phyloP scores from a whole-genome alignment of 2,329 filamentous ascomycete species.

The Alternaria gansuensis region DNA sequence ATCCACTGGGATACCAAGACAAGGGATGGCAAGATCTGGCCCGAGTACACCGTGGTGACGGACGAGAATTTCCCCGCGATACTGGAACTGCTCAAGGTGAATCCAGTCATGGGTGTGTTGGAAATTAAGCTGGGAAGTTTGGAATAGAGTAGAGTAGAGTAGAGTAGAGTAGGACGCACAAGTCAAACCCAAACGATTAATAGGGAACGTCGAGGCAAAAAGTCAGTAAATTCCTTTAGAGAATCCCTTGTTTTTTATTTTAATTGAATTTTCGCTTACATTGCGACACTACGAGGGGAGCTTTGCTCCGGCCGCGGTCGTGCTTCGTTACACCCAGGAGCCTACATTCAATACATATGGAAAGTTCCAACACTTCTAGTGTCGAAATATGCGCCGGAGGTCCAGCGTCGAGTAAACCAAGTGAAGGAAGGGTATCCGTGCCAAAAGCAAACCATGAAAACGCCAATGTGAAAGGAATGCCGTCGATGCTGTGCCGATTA shows the following conservation, averaged over 20 bases:
- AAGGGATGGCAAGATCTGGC: slow-evolving; percentile 46
- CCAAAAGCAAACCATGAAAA: slow-evolving; percentile 25
- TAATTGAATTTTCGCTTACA: background rate
- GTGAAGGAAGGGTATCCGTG: slow-evolving; percentile 51
- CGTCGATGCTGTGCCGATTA: slow-evolving; percentile 2
- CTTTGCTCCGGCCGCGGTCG: slow-evolving; percentile 3
- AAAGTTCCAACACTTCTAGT: slow-evolving; percentile 1
- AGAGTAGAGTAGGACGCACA: background rate
- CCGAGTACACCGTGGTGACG: slow-evolving; percentile 47
- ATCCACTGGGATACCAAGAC: slow-evolving; percentile 45
- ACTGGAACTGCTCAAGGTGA: slow-evolving; percentile 41
- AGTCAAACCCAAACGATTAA: background rate
- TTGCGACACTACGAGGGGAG: slow-evolving; percentile 1
- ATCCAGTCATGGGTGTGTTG: slow-evolving; percentile 41
- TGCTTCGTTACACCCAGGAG: slow-evolving; percentile 7
- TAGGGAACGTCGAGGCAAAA: background rate
- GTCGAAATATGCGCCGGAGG: background rate
- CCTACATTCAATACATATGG: slow-evolving; percentile 7
- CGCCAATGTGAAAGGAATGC: slow-evolving; percentile 26
- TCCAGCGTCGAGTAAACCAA: slow-evolving; percentile 22
- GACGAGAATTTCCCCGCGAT: slow-evolving; percentile 44
- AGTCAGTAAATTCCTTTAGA: background rate
- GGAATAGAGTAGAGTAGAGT: background rate
- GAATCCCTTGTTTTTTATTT: background rate
- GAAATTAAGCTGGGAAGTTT: slow-evolving; percentile 45